A percentile compares a stretch with the other conserved stretches of the same genome.
These are phyloP conservation scores for Paspalum vaginatum DNA, from an alignment of 176 grass and related monocot genomes.

Conservation along the genomic window DNA sequence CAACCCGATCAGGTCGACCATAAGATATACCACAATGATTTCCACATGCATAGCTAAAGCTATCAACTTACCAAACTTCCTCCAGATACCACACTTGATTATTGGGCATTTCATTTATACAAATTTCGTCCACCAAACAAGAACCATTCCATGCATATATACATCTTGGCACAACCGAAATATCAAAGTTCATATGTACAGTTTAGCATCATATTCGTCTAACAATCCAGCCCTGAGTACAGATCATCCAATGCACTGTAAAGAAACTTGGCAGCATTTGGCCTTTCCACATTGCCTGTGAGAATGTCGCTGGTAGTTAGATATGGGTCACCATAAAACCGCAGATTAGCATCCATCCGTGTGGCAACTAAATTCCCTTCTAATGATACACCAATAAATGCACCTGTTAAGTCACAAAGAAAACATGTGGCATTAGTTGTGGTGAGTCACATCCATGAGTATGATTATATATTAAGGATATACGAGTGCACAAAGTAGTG, in stretches of 20 bases:
- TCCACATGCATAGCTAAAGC: no score
- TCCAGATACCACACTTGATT: background rate
- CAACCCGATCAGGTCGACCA: no score
- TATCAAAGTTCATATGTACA: conserved; percentile 33
- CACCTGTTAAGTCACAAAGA: conserved; percentile 43
- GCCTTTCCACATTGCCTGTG: conserved; percentile 58
- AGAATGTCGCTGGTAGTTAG: conserved; percentile 80
- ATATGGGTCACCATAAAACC: conserved; percentile 87
- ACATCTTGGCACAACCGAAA: background rate
- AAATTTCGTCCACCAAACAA: background rate
- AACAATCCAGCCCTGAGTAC: conserved; percentile 46
- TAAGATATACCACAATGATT: no score
- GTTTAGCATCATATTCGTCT: background rate
- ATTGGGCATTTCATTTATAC: conserved; percentile 8
- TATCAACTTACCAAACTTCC: no score
- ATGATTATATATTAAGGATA: background rate
- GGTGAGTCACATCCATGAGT: background rate
- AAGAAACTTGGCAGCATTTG: conserved; percentile 71
- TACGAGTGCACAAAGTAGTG: background rate
- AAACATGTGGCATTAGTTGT: conserved; percentile 5
- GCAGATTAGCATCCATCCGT: conserved; percentile 63
- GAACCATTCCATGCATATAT: conserved; percentile 9
- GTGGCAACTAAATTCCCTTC: conserved; percentile 76
- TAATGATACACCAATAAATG: conserved; percentile 84
- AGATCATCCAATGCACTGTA: conserved; percentile 68